phyloP scores from a whole-genome alignment of 2,329 filamentous ascomycete genomes.

The Didymosphaeria variabile region DNA sequence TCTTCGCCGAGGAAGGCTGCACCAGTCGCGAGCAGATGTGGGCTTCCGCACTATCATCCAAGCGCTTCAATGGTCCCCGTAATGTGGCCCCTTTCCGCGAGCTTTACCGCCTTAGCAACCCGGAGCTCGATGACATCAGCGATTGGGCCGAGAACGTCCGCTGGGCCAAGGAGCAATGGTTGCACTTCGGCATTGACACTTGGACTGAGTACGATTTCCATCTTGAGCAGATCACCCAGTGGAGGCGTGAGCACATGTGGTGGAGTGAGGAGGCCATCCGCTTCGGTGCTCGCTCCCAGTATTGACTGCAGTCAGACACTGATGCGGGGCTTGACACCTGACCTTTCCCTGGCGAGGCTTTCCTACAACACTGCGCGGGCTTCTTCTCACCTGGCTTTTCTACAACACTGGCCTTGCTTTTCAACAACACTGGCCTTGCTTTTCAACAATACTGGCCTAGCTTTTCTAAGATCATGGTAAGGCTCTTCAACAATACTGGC shows the following conservation, averaged over 20 bases:
- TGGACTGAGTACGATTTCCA: slow-evolving; percentile 42
- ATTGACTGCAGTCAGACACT: neutral
- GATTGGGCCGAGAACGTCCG: slow-evolving; percentile 47
- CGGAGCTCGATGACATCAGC: slow-evolving; percentile 16
- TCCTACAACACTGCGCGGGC: neutral
- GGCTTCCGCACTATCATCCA: slow-evolving; percentile 23
- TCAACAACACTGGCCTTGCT: neutral
- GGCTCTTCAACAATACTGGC: no score
- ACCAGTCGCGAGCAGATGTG: slow-evolving; percentile 22
- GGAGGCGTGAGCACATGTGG: slow-evolving; percentile 32
- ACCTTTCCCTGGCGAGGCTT: neutral
- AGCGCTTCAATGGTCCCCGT: slow-evolving; percentile 33
- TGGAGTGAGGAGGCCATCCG: slow-evolving; percentile 30
- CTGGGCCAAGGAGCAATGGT: slow-evolving; percentile 43
- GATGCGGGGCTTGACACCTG: neutral
- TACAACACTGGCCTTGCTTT: neutral
- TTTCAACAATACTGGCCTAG: no score
- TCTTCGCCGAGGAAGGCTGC: slow-evolving; percentile 27
- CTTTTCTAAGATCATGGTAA: no score
- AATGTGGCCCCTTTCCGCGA: slow-evolving; percentile 33
- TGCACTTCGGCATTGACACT: slow-evolving; percentile 26
- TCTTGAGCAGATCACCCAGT: slow-evolving; percentile 33
- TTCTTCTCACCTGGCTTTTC: no score
- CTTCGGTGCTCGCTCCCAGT: neutral
- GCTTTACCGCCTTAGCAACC: slow-evolving; percentile 35